Conservation (phyloP, 2,329 filamentous ascomycete genomes). For the Mycosphaerelloides madeirae region DNA sequence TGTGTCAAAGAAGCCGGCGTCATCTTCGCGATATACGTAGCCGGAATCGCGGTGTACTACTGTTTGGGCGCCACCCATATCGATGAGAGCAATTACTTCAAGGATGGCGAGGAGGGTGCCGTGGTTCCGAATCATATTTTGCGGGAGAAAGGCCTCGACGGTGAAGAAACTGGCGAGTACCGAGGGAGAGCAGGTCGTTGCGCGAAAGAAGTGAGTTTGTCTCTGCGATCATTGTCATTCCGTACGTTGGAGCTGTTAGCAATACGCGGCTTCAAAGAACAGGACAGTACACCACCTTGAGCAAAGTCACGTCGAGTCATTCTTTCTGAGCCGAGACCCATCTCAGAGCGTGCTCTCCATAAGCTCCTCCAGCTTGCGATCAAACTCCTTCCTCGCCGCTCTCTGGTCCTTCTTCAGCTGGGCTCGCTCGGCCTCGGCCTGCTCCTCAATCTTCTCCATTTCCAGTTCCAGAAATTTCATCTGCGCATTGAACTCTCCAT, state of each 20-base stretch:
- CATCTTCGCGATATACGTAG: slow-evolving; percentile 22
- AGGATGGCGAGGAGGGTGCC: slow-evolving; percentile 24
- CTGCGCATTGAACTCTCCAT: slow-evolving; percentile 11
- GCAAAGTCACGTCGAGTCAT: neutral
- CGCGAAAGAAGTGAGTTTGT: neutral
- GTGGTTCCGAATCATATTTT: slow-evolving; percentile 28
- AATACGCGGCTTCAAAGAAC: neutral
- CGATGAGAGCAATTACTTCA: slow-evolving; percentile 27
- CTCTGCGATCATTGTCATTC: neutral
- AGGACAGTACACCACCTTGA: too few species aligned
- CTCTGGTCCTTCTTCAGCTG: slow-evolving; percentile 19
- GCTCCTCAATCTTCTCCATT: slow-evolving; percentile 12
- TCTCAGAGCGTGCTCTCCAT: neutral
- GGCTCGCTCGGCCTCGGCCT: slow-evolving; percentile 15
- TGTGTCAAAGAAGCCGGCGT: slow-evolving; percentile 24
- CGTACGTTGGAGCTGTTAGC: neutral
- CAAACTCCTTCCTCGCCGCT: slow-evolving; percentile 10
- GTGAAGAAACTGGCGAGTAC: too few species aligned
- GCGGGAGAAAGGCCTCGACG: too few species aligned
- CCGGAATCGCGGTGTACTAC: slow-evolving; percentile 15
- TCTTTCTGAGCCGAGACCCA: neutral
- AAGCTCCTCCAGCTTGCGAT: slow-evolving; percentile 20
- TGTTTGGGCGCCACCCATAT: slow-evolving; percentile 24
- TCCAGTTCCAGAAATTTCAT: slow-evolving; percentile 16
- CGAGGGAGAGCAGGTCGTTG: neutral